phyloP scores from a whole-genome alignment of 208 protist species.

The Crithidia acanthocephali region DNA sequence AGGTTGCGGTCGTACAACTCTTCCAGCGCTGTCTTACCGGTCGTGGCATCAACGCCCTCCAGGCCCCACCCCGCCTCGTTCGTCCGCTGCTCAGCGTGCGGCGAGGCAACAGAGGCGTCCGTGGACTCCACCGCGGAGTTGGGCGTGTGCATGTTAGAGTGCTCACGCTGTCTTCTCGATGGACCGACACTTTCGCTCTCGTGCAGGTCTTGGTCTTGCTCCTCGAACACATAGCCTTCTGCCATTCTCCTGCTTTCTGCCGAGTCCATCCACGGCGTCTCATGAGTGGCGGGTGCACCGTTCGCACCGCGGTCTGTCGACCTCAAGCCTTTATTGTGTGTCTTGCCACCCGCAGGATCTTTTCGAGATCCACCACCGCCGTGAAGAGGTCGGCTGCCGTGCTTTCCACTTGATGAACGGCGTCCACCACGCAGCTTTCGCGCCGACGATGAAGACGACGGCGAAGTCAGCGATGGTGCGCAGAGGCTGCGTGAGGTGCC shows the following conservation, averaged over 20 bases:
- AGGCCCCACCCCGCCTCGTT: conserved; percentile 53
- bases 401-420: not conserved
- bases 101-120: no score
- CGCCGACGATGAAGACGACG: not conserved
- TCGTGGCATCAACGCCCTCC: conserved; percentile 52
- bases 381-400: not conserved
- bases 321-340: not conserved
- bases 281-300: not conserved
- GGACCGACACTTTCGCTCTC: not conserved
- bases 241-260: not conserved
- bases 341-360: not conserved
- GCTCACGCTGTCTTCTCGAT: no score
- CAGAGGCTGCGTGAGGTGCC: not conserved
- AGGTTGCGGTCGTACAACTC: conserved; percentile 61
- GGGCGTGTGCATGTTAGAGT: no score
- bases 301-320: not conserved
- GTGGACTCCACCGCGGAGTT: no score
- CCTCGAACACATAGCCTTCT: not conserved
- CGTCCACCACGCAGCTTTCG: not conserved
- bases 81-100: not conserved
- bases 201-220: not conserved
- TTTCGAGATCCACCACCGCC: not conserved
- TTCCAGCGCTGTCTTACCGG: conserved; percentile 68
- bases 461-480: not conserved
- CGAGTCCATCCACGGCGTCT: not conserved